These are phyloP conservation scores for Neurospora sp. DNA, from an alignment of 2,329 filamentous ascomycete species.

Conservation along the genomic window DNA sequence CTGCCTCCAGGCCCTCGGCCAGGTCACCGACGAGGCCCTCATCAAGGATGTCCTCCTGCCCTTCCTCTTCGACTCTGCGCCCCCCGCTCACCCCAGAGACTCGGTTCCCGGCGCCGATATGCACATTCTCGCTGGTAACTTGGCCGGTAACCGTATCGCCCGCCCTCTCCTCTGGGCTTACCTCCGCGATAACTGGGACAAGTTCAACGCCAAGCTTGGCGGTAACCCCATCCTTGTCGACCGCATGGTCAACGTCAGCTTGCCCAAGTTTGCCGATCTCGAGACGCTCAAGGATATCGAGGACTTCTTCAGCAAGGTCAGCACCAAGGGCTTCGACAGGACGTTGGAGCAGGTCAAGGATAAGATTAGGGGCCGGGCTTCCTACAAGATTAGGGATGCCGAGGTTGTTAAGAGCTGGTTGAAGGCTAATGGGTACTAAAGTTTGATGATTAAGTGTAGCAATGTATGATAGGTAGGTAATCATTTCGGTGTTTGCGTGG, in stretches of 20 bases:
- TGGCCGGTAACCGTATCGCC: slow-evolving; percentile 63
- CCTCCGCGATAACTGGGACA: slow-evolving; percentile 73
- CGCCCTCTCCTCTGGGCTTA: slow-evolving; percentile 76
- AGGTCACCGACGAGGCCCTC: slow-evolving; percentile 57
- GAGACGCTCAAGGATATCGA: slow-evolving; percentile 66
- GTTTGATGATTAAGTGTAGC: neutral
- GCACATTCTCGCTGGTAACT: slow-evolving; percentile 65
- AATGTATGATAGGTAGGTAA: neutral
- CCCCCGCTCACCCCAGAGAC: slow-evolving; percentile 36
- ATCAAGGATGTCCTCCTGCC: slow-evolving; percentile 55
- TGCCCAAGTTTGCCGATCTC: slow-evolving; percentile 68
- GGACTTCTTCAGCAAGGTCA: slow-evolving; percentile 75
- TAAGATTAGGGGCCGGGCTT: slow-evolving; percentile 71
- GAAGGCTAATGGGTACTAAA: slow-evolving; percentile 16
- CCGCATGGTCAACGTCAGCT: slow-evolving; percentile 68
- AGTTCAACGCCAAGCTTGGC: slow-evolving; percentile 58
- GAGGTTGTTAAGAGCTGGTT: slow-evolving; percentile 72
- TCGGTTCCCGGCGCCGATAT: slow-evolving; percentile 79
- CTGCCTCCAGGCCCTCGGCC: slow-evolving; percentile 65
- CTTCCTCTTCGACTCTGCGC: slow-evolving; percentile 66
- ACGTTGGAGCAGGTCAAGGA: slow-evolving; percentile 79
- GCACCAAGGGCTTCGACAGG: slow-evolving; percentile 77
- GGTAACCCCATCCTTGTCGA: slow-evolving; percentile 81
- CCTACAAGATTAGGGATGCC: slow-evolving; percentile 71
- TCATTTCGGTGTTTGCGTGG: neutral